Evolutionary conservation across 108 stramenopile species (phyloP), one percentile per base, ranked within the genome.

Genomic region (Cyclostephanos invisitatus): DNA sequence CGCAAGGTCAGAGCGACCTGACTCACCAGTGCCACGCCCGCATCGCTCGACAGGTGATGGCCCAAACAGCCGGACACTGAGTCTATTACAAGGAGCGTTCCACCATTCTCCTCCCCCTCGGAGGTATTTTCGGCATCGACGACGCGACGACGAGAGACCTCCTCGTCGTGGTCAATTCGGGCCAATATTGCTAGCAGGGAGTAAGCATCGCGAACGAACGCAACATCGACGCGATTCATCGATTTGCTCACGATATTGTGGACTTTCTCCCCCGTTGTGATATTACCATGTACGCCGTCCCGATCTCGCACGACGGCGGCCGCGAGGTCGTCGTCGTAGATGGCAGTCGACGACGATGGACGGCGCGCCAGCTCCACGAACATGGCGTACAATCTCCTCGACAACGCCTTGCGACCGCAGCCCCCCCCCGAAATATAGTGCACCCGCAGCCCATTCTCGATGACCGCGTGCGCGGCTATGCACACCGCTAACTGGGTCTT

Each of bases 11-110:
- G 32, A 12, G 67, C 64, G 27, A 80, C 75, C 54, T 84, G 78
- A 77, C 65, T 68, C 2, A 49, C 47, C 8, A 82, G 57, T 10
- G 78, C 68, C 0, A 70, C 61, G 5, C 74, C 80, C 18, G 62
- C 58, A 0, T 37, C 72, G n/a, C 37, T 67, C 15, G 53, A 64
- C 28, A 84, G 27, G 62, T 80, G 70, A 56, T 75, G 72, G n/a
- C 75, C 74, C 25, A 84, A 47, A 60, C 79, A 81, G 3, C 70
- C 75, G 12, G 83, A 84, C n/a, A 72, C 68, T 7, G 79, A 81
- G 47, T 84, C 83, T 44, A 84, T 63, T 12, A 84, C 60, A 27
- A 84, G n/a, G 2, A 77, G 49, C 35, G 72, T 68, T 4, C 59
- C 72, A 53, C 24, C 56, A 9, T 22, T 17, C 29, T 54, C 47